These are phyloP conservation scores for Penicillium psychrofluorescens DNA, from an alignment of 495 filamentous ascomycete genomes.

Conservation along the genomic window DNA sequence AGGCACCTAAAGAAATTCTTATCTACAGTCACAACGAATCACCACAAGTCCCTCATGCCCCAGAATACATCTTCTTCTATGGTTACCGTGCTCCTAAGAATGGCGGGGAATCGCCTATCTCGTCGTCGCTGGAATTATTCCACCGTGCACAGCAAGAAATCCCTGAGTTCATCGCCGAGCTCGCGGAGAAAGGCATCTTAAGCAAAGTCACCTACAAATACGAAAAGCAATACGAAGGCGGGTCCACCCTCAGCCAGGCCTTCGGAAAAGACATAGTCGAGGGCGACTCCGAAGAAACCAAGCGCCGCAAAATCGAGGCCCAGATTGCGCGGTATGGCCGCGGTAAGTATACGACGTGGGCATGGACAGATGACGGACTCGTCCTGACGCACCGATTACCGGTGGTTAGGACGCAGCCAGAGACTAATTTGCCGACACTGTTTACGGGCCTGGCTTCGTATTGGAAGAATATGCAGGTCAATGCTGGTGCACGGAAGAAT, in stretches of 20 bases:
- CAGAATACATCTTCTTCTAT: conserved; percentile 49
- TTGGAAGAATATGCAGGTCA: conserved; percentile 28
- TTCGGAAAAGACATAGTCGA: conserved; percentile 44
- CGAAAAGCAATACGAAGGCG: conserved; percentile 35
- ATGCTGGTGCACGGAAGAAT: conserved; percentile 12
- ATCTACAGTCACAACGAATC: conserved; percentile 52
- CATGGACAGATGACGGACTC: conserved; percentile 38
- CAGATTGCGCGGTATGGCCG: conserved; percentile 40
- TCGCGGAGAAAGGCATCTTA: conserved; percentile 38
- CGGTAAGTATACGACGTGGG: conserved; percentile 33
- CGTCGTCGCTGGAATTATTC: conserved; percentile 45
- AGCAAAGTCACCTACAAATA: conserved; percentile 39
- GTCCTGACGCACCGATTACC: conserved; percentile 37
- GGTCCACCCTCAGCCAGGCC: conserved; percentile 44
- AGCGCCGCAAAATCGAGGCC: conserved; percentile 38
- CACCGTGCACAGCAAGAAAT: conserved; percentile 36
- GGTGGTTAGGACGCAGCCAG: conserved; percentile 39
- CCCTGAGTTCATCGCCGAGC: conserved; percentile 38
- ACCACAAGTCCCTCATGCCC: conserved; percentile 44
- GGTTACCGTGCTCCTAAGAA: conserved; percentile 22
- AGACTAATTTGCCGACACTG: conserved; percentile 41
- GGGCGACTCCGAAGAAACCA: conserved; percentile 34
- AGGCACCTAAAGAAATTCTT: conserved; percentile 40
- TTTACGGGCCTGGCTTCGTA: conserved; percentile 44
- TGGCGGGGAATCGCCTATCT: conserved; percentile 47